Percentiles rank a stretch among this genome's conserved stretches.
These are phyloP conservation scores for Pythium vanterpoolii DNA, from an alignment of 352 stramenopile genomes.

Conservation along the genomic window DNA sequence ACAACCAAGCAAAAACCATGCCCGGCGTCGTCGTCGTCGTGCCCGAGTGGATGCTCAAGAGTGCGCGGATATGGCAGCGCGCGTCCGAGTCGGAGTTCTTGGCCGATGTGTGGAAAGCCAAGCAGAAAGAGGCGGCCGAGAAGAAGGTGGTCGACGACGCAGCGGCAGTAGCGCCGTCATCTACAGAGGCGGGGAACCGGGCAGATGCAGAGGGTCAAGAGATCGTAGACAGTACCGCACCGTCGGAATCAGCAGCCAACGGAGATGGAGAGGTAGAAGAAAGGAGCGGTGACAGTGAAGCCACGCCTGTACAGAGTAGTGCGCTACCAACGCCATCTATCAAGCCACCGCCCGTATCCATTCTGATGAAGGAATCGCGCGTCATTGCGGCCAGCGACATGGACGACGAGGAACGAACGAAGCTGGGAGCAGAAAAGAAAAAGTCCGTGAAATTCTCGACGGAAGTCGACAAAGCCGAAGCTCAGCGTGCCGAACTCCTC, in stretches of 20 bases:
- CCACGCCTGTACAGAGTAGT: neutral
- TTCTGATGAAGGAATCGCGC: conserved; percentile 21
- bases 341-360: conserved; percentile 17
- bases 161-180: neutral
- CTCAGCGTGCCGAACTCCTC: neutral
- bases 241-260: neutral
- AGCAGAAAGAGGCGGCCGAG: conserved; percentile 19
- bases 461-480: conserved; percentile 22
- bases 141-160: conserved; percentile 1
- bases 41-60: conserved; percentile 81
- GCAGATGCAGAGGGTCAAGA: neutral
- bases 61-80: conserved; percentile 61
- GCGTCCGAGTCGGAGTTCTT: conserved; percentile 64
- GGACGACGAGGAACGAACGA: neutral
- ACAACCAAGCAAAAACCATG: conserved; percentile 67
- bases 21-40: conserved; percentile 60
- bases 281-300: neutral
- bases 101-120: conserved; percentile 59
- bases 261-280: conserved; percentile 4
- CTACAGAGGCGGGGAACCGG: neutral
- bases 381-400: conserved; percentile 16
- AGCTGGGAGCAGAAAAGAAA: conserved; percentile 19
- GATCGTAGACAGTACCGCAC: neutral
- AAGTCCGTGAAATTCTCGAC: conserved; percentile 65
- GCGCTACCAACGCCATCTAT: neutral